A percentile compares a stretch with the other conserved stretches of the same genome.
Evolutionary conservation across 2,329 filamentous ascomycete species (phyloP).

Genomic region (Fusarium napiforme): DNA sequence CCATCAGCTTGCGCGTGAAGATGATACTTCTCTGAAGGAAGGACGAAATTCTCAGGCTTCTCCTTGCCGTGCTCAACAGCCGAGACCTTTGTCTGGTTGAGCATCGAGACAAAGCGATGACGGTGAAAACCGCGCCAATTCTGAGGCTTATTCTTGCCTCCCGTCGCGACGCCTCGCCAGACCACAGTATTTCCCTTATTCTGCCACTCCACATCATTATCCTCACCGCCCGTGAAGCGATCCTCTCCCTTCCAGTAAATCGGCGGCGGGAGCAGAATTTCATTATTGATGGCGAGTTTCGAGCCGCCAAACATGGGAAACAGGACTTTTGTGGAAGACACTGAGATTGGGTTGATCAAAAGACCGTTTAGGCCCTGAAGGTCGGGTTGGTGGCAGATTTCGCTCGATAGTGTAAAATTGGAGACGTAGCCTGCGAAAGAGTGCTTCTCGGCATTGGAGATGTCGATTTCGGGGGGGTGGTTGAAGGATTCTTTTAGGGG

Average conservation of each 20-base stretch:
- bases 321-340: slow-evolving; percentile 65
- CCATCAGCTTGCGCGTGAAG: slow-evolving; percentile 58
- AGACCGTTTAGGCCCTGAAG: slow-evolving; percentile 72
- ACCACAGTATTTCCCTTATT: slow-evolving; percentile 65
- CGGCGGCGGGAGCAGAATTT: slow-evolving; percentile 74
- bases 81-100: slow-evolving; percentile 70
- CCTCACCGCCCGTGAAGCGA: slow-evolving; percentile 67
- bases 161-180: slow-evolving; percentile 76
- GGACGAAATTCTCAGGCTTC: slow-evolving; percentile 62
- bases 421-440: slow-evolving; percentile 67
- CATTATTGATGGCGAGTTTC: slow-evolving; percentile 75
- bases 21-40: slow-evolving; percentile 61
- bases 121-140: slow-evolving; percentile 81
- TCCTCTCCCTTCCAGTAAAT: slow-evolving; percentile 75
- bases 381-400: slow-evolving; percentile 74
- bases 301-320: slow-evolving; percentile 76
- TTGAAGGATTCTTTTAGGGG: slow-evolving; percentile 57
- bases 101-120: slow-evolving; percentile 79
- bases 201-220: slow-evolving; percentile 65
- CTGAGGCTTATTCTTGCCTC: slow-evolving; percentile 65
- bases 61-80: slow-evolving; percentile 58
- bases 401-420: slow-evolving; percentile 69
- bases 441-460: slow-evolving; percentile 59
- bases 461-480: slow-evolving; percentile 56
- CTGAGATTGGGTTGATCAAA: slow-evolving; percentile 69